Evolutionary conservation across 129 eudicot genomes (phyloP).

Genomic region (Lactuca sativa): DNA sequence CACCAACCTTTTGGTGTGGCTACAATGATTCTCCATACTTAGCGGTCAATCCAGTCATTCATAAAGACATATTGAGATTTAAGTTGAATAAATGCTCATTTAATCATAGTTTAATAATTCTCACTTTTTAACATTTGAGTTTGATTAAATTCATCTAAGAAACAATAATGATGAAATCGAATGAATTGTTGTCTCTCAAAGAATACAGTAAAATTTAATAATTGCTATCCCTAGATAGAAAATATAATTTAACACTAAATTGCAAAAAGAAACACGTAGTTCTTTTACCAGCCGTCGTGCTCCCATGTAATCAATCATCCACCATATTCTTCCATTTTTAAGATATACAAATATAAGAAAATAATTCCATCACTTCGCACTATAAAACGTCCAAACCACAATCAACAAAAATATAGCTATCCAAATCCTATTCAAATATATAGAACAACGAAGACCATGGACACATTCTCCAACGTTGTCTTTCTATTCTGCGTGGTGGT

Average conservation of each 20-base stretch:
- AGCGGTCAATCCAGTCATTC: no score
- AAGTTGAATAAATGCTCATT: no score
- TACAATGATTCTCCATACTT: no score
- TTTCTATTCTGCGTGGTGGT: neutral
- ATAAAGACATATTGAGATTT: no score
- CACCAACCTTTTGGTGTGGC: no score
- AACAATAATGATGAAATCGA: no score
- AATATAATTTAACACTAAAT: no score
- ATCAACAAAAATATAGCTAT: constrained; percentile 7
- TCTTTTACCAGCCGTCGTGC: constrained; percentile 30
- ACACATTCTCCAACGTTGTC: constrained; percentile 18
- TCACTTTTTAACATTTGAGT: no score
- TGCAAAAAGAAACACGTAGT: neutral
- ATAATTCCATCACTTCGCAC: constrained; percentile 2
- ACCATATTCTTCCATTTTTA: constrained; percentile 4
- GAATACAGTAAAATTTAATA: no score
- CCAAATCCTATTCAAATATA: neutral
- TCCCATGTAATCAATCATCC: constrained; percentile 22
- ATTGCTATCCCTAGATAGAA: neutral
- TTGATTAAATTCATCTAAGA: no score
- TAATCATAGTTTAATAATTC: no score
- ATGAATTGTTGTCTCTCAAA: no score
- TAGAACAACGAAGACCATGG: constrained; percentile 21
- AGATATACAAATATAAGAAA: neutral
- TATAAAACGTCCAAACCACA: constrained; percentile 26